These are phyloP conservation scores for Leavenworthia alabamica DNA, from an alignment of 345 rosid genomes.

Conservation along the genomic window DNA sequence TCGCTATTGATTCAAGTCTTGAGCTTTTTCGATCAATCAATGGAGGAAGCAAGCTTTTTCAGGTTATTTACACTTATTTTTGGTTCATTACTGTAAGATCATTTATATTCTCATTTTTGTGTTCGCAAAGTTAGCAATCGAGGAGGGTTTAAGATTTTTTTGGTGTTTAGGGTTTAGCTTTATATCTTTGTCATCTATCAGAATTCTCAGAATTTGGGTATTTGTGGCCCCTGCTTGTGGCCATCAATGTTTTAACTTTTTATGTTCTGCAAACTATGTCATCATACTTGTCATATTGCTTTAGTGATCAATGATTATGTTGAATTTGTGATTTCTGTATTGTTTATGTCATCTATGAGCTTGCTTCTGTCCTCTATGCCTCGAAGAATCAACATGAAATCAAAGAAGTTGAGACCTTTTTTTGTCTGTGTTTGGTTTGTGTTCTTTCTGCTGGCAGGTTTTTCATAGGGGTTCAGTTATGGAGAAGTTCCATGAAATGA, in stretches of 20 bases:
- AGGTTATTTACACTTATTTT: constrained; percentile 37
- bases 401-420: neutral
- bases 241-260: neutral
- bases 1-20: constrained; percentile 57
- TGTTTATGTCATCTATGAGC: neutral
- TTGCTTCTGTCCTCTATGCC: neutral
- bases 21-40: constrained; percentile 52
- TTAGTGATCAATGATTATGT: constrained; percentile 5
- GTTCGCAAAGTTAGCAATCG: constrained; percentile 1
- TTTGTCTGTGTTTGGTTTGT: neutral
- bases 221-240: neutral
- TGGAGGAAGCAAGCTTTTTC: constrained; percentile 76
- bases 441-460: constrained; percentile 38
- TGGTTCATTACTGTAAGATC: neutral
- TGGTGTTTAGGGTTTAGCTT: constrained; percentile 14
- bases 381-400: neutral
- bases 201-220: neutral
- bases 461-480: constrained; percentile 43
- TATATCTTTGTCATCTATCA: neutral
- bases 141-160: constrained; percentile 21
- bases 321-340: neutral
- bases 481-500: constrained; percentile 42
- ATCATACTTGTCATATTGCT: neutral
- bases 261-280: neutral
- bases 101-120: constrained; percentile 18